Evolutionary conservation across 2,329 filamentous ascomycete genomes (phyloP), one percentile per base, ranked within the genome.

Genomic region (Domatiomyces globalis): DNA sequence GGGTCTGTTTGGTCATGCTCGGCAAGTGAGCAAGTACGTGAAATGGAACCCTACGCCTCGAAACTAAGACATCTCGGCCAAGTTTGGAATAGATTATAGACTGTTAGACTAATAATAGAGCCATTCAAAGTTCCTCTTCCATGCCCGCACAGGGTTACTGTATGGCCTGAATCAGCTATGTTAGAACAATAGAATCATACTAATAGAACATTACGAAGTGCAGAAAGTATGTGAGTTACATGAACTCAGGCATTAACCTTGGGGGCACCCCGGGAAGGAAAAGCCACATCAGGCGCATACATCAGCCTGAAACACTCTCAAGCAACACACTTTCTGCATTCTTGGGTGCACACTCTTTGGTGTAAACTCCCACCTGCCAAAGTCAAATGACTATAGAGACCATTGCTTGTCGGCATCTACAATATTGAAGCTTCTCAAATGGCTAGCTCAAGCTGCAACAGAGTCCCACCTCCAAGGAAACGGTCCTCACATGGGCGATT

Each of bases 11-110:
- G 71, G 69, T 5, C 70, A 73, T 54, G 71, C 71, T 27, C 63
- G 71, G 54, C 69, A 73, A 56, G 59, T 72, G 29, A 68, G 70
- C 49, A 67, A 64, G 49, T 73, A 73, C 55, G 68, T 65, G 50
- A 67, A 65, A 15, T 73, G 71, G 71, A 73, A 74, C 55, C 69
- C 71, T n/a, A 74, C 71, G 2, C 54, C 57, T 17, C 47, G 61
- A 27, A 50, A 53, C 15, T 62, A 42, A 51, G 51, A 22, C 44
- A 45, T 45, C 10, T 45, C n/a, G 33, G 33, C 33, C 9, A 39
- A 15, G 33, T 10, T 39, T 39, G 15, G 33, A 39, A 39, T 39
- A 39, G 33, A 39, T 39, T 39, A 39, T 39, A 39, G 33, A 39
- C 33, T 39, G 10, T 39, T 39, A 39, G 12, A 39, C 12, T 39